phyloP scores from a whole-genome alignment of 1,284 basidiomycete genomes.

The Puccinia triticina region DNA sequence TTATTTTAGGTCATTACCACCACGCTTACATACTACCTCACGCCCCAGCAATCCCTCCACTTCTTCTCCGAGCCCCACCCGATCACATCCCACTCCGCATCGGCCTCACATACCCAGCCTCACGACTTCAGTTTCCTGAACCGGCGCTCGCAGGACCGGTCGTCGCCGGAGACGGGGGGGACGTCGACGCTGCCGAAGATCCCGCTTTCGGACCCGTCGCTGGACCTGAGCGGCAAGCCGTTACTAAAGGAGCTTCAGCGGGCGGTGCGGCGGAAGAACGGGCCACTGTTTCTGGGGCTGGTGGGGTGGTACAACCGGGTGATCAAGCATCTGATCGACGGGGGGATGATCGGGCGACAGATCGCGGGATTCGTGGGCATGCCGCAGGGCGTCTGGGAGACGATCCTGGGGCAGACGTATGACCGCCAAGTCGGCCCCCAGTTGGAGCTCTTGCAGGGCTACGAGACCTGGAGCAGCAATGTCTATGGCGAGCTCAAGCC shows the following conservation, averaged over 20 bases:
- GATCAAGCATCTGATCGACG: constrained; percentile 60
- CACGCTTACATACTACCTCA: constrained; percentile 55
- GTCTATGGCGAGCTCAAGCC: constrained; percentile 62
- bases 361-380: constrained; percentile 57
- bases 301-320: constrained; percentile 64
- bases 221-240: constrained; percentile 54
- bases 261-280: constrained; percentile 64
- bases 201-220: neutral
- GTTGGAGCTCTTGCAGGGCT: constrained; percentile 62
- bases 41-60: constrained; percentile 53
- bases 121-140: constrained; percentile 33
- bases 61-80: constrained; percentile 55
- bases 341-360: constrained; percentile 59
- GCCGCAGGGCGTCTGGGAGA: constrained; percentile 61
- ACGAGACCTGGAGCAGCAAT: constrained; percentile 61
- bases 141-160: constrained; percentile 47
- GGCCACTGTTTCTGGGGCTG: constrained; percentile 63
- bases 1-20: constrained; percentile 59
- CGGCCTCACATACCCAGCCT: constrained; percentile 52
- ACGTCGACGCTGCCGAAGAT: constrained; percentile 46
- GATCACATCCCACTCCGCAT: constrained; percentile 52
- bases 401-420: constrained; percentile 65
- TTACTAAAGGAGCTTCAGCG: constrained; percentile 64
- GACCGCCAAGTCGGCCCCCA: constrained; percentile 65
- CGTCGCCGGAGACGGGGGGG: neutral